Percentiles rank a stretch among this genome's conserved stretches.
Conservation (phyloP, 805 yeast species). For the Spathaspora hagerdaliae region DNA sequence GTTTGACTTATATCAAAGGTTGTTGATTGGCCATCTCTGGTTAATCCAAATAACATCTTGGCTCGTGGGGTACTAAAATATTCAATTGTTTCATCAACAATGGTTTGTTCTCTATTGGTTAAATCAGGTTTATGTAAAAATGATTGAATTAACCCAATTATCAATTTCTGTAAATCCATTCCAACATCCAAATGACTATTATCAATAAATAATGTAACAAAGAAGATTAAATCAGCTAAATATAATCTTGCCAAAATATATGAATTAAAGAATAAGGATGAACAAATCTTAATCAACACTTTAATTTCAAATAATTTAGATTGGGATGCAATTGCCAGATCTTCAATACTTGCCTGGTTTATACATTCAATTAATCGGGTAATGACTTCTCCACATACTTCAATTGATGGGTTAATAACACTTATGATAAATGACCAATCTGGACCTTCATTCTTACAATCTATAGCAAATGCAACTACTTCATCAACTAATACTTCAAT, state of each 20-base stretch:
- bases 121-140: slow-evolving; percentile 55
- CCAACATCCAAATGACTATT: slow-evolving; percentile 54
- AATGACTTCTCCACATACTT: slow-evolving; percentile 63
- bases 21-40: slow-evolving; percentile 45
- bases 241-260: slow-evolving; percentile 56
- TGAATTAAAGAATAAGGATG: slow-evolving; percentile 69
- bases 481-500: slow-evolving; percentile 64
- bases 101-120: slow-evolving; percentile 29
- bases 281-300: slow-evolving; percentile 59
- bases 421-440: slow-evolving; percentile 63
- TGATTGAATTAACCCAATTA: slow-evolving; percentile 68
- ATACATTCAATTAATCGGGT: slow-evolving; percentile 53
- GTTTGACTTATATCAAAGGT: slow-evolving; percentile 31
- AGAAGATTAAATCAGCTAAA: slow-evolving; percentile 67
- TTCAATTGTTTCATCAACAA: slow-evolving; percentile 45
- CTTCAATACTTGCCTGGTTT: slow-evolving; percentile 42
- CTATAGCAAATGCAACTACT: slow-evolving; percentile 67
- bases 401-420: slow-evolving; percentile 71
- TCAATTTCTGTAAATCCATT: slow-evolving; percentile 52
- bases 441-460: slow-evolving; percentile 70
- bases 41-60: slow-evolving; percentile 65
- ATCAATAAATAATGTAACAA: slow-evolving; percentile 60
- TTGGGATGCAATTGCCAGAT: slow-evolving; percentile 35
- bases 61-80: slow-evolving; percentile 59
- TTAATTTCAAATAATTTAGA: slow-evolving; percentile 67